A percentile compares a stretch with the other conserved stretches of the same genome.
Evolutionary conservation across 2,329 filamentous ascomycete species (phyloP).

Genomic region (Nemania bipapillata): DNA sequence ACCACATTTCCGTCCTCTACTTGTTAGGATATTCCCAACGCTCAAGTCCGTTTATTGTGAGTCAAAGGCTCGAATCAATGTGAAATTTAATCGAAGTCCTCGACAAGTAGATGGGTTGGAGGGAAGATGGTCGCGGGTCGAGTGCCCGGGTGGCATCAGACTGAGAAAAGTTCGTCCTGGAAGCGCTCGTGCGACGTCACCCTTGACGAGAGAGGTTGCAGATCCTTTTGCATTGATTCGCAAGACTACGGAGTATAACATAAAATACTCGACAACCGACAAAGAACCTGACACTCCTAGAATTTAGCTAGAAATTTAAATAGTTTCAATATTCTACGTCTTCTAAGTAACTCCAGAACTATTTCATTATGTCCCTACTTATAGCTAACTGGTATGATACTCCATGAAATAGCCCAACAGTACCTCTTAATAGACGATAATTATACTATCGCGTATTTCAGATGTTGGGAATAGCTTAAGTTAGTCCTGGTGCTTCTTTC

Average conservation of each 20-base stretch:
- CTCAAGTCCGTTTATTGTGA: constrained; percentile 43
- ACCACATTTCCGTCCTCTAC: constrained; percentile 49
- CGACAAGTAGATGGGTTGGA: constrained; percentile 35
- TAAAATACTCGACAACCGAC: constrained; percentile 44
- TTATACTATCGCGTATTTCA: not conserved
- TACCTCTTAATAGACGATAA: not conserved
- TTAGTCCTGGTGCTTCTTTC: no score
- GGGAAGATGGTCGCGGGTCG: constrained; percentile 39
- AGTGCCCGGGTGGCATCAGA: constrained; percentile 35
- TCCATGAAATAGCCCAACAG: not conserved
- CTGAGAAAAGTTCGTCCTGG: constrained; percentile 38
- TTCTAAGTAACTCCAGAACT: not conserved
- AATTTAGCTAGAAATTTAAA: not conserved
- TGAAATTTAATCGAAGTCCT: constrained; percentile 30
- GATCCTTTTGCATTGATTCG: constrained; percentile 40
- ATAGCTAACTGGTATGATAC: not conserved
- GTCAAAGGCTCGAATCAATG: constrained; percentile 32
- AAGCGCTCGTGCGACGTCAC: constrained; percentile 26
- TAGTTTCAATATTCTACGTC: not conserved
- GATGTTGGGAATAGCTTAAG: not conserved
- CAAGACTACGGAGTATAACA: constrained; percentile 49
- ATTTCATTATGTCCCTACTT: not conserved
- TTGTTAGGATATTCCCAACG: constrained; percentile 47
- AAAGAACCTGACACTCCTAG: constrained; percentile 4
- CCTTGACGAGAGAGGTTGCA: constrained; percentile 38